phyloP scores from a whole-genome alignment of 2,329 filamentous ascomycete species.

The Ceratocystiopsis minuta region DNA sequence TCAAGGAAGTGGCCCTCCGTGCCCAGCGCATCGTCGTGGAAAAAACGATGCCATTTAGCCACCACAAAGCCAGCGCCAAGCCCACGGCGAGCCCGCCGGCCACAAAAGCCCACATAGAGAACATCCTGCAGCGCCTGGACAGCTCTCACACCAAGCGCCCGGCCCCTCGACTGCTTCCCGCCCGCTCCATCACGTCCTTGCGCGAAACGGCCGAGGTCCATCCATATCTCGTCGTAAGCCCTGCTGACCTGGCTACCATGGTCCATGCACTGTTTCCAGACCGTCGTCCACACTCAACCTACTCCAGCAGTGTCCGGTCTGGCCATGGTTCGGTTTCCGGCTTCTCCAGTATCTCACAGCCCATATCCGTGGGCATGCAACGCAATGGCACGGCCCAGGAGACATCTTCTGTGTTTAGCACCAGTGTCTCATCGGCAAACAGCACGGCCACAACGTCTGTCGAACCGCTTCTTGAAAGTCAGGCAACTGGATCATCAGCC shows the following conservation, averaged over 20 bases:
- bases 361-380: conserved; percentile 40
- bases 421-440: conserved; percentile 52
- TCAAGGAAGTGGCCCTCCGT: conserved; percentile 62
- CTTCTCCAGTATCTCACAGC: conserved; percentile 50
- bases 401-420: conserved; percentile 52
- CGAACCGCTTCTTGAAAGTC: conserved; percentile 43
- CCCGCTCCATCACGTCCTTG: conserved; percentile 53
- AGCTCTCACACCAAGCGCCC: conserved; percentile 29
- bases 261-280: conserved; percentile 74
- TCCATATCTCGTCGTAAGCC: conserved; percentile 62
- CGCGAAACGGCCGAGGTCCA: conserved; percentile 63
- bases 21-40: conserved; percentile 67
- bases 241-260: conserved; percentile 61
- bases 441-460: conserved; percentile 51
- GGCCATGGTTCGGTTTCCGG: conserved; percentile 50
- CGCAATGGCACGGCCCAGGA: conserved; percentile 35
- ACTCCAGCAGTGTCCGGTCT: conserved; percentile 44
- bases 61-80: conserved; percentile 1
- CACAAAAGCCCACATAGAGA: conserved; percentile 52
- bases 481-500: conserved; percentile 26
- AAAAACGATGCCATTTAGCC: conserved; percentile 27
- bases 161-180: conserved; percentile 45
- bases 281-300: conserved; percentile 42
- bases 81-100: conserved; percentile 43
- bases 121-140: conserved; percentile 47